phyloP scores from a whole-genome alignment of 805 yeast genomes.

The Metschnikowia anglica region DNA sequence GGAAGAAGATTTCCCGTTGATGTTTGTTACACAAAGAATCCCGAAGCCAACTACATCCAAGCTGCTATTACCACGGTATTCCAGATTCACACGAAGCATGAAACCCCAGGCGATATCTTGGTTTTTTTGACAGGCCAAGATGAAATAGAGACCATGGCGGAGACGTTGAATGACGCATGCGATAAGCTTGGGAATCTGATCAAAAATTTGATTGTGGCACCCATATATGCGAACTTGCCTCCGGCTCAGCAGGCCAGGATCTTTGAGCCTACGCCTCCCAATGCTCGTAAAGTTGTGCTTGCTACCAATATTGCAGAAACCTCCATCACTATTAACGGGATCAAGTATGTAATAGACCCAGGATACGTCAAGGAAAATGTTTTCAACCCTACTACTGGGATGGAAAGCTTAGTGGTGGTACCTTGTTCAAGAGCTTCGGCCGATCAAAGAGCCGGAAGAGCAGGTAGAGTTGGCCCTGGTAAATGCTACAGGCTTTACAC shows the following conservation, averaged over 20 bases:
- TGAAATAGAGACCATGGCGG: constrained; percentile 84
- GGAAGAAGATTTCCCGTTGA: constrained; percentile 94
- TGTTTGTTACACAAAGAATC: constrained; percentile 75
- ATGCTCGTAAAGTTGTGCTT: constrained; percentile 78
- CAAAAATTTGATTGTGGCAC: constrained; percentile 68
- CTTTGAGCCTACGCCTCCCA: constrained; percentile 82
- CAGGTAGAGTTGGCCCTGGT: constrained; percentile 49
- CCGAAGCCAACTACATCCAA: constrained; percentile 87
- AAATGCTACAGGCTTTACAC: constrained; percentile 77
- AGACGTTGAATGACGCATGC: constrained; percentile 64
- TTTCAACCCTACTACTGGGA: constrained; percentile 41
- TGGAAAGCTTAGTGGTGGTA: constrained; percentile 47
- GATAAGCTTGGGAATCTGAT: constrained; percentile 59
- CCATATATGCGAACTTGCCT: constrained; percentile 90
- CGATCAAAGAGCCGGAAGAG: constrained; percentile 48
- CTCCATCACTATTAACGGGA: constrained; percentile 46
- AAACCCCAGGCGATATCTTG: constrained; percentile 77
- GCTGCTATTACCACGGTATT: constrained; percentile 87
- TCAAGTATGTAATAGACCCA: constrained; percentile 43
- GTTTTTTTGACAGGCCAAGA: constrained; percentile 96
- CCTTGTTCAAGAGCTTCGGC: constrained; percentile 48
- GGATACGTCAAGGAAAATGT: constrained; percentile 48
- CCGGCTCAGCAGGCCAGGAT: constrained; percentile 77
- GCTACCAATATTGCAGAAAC: constrained; percentile 87
- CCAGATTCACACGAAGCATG: constrained; percentile 73